phyloP scores from a whole-genome alignment of 345 rosid species.

The Murraya koenigii region DNA sequence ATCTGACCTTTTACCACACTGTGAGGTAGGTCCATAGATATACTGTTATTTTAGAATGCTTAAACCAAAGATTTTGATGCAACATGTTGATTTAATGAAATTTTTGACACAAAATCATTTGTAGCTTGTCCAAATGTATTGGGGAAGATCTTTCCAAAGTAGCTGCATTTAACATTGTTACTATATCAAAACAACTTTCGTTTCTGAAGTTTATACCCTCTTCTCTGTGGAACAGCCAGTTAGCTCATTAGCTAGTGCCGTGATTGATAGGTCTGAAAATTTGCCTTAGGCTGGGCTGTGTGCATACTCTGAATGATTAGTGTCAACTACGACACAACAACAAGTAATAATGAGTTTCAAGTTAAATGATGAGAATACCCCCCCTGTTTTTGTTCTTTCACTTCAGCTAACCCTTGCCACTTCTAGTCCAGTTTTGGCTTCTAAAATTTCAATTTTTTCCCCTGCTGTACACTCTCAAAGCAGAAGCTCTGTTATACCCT shows the following conservation, averaged over 20 bases:
- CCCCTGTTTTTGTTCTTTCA: neutral
- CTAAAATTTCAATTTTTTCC: neutral
- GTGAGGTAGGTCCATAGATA: constrained; percentile 50
- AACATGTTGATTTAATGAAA: neutral
- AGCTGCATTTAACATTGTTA: neutral
- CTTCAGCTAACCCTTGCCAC: neutral
- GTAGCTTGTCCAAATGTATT: neutral
- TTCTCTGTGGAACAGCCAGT: neutral
- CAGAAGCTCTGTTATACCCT: neutral
- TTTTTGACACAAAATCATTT: neutral
- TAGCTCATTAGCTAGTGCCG: neutral
- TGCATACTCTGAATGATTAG: neutral
- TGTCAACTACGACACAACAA: neutral
- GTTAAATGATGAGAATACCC: neutral
- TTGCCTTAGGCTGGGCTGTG: neutral
- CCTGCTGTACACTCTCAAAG: neutral
- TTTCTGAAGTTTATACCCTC: neutral
- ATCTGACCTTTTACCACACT: constrained; percentile 80
- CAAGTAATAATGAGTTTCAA: neutral
- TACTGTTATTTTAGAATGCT: neutral
- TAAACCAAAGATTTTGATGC: neutral
- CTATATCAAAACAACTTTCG: neutral
- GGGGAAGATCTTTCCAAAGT: neutral
- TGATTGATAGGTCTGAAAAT: neutral
- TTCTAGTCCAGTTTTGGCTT: neutral